Evolutionary conservation across 1,139 yeast genomes (phyloP).

Genomic region (Hyphopichia buzzinii): DNA sequence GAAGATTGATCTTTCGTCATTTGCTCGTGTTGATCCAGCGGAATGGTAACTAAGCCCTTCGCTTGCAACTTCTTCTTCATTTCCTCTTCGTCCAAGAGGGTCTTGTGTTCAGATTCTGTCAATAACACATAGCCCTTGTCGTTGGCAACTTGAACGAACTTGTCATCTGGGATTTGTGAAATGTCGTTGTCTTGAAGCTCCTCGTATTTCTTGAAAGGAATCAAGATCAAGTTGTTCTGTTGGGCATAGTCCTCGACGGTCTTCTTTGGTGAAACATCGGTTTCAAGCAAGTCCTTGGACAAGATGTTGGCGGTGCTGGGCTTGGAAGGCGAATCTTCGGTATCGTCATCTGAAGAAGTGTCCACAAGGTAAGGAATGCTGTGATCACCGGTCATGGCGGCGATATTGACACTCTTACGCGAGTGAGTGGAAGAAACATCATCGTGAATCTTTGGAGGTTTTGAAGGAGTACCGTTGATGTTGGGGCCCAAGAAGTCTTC

Average conservation of each 20-base stretch:
- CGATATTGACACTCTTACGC: constrained; percentile 4
- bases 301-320: constrained; percentile 9
- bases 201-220: constrained; percentile 49
- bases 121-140: constrained; percentile 29
- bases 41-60: constrained; percentile 36
- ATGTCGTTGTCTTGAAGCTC: constrained; percentile 25
- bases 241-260: constrained; percentile 48
- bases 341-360: constrained; percentile 36
- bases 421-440: constrained; percentile 19
- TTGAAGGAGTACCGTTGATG: constrained; percentile 21
- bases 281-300: constrained; percentile 20
- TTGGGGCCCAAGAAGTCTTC: constrained; percentile 40
- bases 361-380: constrained; percentile 27
- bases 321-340: constrained; percentile 12
- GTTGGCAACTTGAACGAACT: constrained; percentile 20
- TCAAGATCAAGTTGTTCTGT: constrained; percentile 46
- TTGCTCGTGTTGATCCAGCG: constrained; percentile 19
- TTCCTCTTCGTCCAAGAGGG: constrained; percentile 29
- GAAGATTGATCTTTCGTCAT: constrained; percentile 12
- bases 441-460: constrained; percentile 16
- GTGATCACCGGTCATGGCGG: constrained; percentile 8
- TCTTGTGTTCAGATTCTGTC: constrained; percentile 23
- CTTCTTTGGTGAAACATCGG: constrained; percentile 15
- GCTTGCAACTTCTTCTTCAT: constrained; percentile 31
- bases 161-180: constrained; percentile 20